A percentile compares a stretch with the other conserved stretches of the same genome.
These are phyloP conservation scores for Camellia sinensis DNA, from an alignment of 148 eudicot genomes.

Conservation along the genomic window DNA sequence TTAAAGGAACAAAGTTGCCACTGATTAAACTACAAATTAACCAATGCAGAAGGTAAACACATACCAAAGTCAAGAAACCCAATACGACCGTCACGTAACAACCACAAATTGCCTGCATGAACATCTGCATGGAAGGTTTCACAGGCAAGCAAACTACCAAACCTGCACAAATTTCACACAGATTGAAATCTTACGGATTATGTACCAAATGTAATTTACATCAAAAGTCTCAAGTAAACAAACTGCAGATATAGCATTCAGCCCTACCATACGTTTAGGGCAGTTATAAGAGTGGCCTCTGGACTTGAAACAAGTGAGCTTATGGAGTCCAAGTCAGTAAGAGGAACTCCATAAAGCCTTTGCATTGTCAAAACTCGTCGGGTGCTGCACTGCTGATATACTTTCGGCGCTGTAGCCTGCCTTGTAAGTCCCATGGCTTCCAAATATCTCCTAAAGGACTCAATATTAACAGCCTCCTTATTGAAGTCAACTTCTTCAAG, in stretches of 20 bases:
- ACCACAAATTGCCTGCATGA: conserved; percentile 97
- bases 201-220: background rate
- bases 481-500: conserved; percentile 97
- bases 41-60: conserved; percentile 9
- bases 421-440: conserved; percentile 76
- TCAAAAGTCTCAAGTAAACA: background rate
- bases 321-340: conserved; percentile 91
- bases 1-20: background rate
- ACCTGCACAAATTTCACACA: conserved; percentile 50
- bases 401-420: conserved; percentile 95
- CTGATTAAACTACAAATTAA: background rate
- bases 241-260: conserved; percentile 1
- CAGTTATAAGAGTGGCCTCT: conserved; percentile 87
- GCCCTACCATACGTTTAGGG: conserved; percentile 91
- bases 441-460: conserved; percentile 79
- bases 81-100: conserved; percentile 90
- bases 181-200: background rate
- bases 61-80: conserved; percentile 97
- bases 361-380: conserved; percentile 89
- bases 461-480: conserved; percentile 87
- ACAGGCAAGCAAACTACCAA: conserved; percentile 95
- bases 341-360: conserved; percentile 97
- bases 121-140: conserved; percentile 98
- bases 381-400: conserved; percentile 71
- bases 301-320: conserved; percentile 85